Evolutionary conservation across 1,284 basidiomycete genomes (phyloP).

Genomic region (Thelephora terrestris): DNA sequence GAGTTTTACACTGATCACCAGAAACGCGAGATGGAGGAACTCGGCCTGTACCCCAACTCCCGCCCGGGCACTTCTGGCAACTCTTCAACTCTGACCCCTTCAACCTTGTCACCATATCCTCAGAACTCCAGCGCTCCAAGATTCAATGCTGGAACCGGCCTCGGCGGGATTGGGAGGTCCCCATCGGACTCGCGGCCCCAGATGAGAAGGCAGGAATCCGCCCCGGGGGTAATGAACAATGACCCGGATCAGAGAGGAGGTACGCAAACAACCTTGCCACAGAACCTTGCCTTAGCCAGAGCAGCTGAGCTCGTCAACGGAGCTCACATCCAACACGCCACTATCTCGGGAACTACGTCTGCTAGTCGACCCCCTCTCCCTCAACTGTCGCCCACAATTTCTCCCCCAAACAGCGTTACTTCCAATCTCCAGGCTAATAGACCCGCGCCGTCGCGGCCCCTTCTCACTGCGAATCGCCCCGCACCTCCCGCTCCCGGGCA

Average conservation of each 20-base stretch:
- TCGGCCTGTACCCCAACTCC: constrained; percentile 22
- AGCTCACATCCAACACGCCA: constrained; percentile 37
- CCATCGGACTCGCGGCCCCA: constrained; percentile 30
- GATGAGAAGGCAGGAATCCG: constrained; percentile 48
- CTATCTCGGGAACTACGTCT: constrained; percentile 23
- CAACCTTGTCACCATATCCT: constrained; percentile 23
- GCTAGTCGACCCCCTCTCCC: constrained; percentile 23
- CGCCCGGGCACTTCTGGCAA: constrained; percentile 6
- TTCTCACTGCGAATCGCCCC: constrained; percentile 38
- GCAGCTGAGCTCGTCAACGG: constrained; percentile 59
- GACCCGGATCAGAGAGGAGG: constrained; percentile 19
- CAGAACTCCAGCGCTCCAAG: constrained; percentile 41
- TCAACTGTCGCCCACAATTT: constrained; percentile 17
- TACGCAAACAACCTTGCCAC: constrained; percentile 20
- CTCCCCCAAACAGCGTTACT: constrained; percentile 4
- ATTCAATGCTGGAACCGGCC: constrained; percentile 80
- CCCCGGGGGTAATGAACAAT: constrained; percentile 39
- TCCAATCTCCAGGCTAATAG: constrained; percentile 33
- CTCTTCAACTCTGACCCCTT: constrained; percentile 13
- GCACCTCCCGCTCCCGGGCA: constrained; percentile 32
- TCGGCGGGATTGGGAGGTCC: constrained; percentile 57
- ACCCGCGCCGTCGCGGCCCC: constrained; percentile 45
- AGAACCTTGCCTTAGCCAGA: constrained; percentile 32
- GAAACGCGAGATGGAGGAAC: constrained; percentile 82
- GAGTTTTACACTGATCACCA: constrained; percentile 99